Evolutionary conservation across 805 yeast genomes (phyloP), one percentile per base, ranked within the genome.

Genomic region (Candida gorgasii): DNA sequence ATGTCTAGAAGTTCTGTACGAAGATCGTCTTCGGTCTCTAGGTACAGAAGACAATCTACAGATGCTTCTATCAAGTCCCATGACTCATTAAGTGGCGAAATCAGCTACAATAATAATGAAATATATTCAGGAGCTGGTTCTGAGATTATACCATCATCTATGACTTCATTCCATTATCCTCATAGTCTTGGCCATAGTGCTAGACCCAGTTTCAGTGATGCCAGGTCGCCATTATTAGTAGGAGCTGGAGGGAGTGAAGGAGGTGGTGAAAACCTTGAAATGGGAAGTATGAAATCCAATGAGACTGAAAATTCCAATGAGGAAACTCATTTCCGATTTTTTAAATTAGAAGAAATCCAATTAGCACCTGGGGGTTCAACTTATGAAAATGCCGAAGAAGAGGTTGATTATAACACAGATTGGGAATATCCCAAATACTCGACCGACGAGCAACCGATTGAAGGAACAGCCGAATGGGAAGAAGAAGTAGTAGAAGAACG

Each of bases 331-430:
- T 92, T 93, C 67, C 77, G 80, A 47, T 92, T 90, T 59, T 92
- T 92, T 63, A 80, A 92, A 8, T 72, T 84, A 3, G 88, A 86
- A 43, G 93, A 89, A 51, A 83, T 92, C 35, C 90, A 85, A 54
- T 72, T 76, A 39, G 97, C 98, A 0, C 93, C 86, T 41, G 97
- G 97, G 36, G 75, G 92, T 1, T 86, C 97, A 1, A 84, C 92
- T 2, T 58, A 84, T 51, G 86, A 82, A 47, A 75, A 78, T 51
- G 72, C 75, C 1, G 68, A 63, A 23, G 70, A 74, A 23, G 75
- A 77, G 0, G 77, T 85, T 16, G 93, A 86, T 57, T 86, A 82
- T 54, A 84, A 86, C 55, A 81, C 87, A 6, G 73, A 79, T 51
- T 85, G 93, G 85, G 89, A 86, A 48, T 72, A 78, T 20, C 75